phyloP scores from a whole-genome alignment of 2,329 filamentous ascomycete species.

The Aspergillus ochraceoroseus region DNA sequence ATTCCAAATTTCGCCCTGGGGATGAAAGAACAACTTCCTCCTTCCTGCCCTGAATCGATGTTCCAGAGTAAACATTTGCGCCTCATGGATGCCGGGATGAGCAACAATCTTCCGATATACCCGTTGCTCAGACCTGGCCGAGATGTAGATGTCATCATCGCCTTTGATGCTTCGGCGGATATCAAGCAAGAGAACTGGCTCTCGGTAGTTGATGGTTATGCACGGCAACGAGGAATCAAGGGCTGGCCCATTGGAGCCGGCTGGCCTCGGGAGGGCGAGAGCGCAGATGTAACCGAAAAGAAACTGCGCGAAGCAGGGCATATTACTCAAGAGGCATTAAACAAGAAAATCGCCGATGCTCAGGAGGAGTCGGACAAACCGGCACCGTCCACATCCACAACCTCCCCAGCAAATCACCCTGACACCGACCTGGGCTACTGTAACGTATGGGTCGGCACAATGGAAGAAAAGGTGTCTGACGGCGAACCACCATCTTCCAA shows the following conservation, averaged over 20 bases:
- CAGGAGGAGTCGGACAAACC: constrained; percentile 41
- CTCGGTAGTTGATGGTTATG: constrained; percentile 88
- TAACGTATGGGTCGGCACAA: constrained; percentile 90
- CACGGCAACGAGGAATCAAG: constrained; percentile 79
- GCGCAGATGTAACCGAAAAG: constrained; percentile 55
- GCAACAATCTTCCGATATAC: constrained; percentile 94
- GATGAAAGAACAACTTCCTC: constrained; percentile 69
- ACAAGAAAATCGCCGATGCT: constrained; percentile 60
- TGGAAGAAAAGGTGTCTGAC: constrained; percentile 61
- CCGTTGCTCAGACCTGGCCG: constrained; percentile 83
- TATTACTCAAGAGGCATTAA: constrained; percentile 55
- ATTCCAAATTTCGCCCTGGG: constrained; percentile 86
- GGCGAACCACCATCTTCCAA: constrained; percentile 53
- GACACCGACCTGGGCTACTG: constrained; percentile 72
- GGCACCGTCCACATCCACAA: too few species aligned
- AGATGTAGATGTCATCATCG: constrained; percentile 81
- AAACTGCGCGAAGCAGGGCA: constrained; percentile 66
- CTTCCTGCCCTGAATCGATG: constrained; percentile 72
- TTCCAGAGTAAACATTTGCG: constrained; percentile 67
- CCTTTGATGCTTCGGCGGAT: constrained; percentile 92
- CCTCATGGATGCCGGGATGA: constrained; percentile 97
- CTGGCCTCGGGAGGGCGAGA: constrained; percentile 67
- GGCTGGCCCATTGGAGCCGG: constrained; percentile 95
- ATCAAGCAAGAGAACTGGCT: constrained; percentile 94
- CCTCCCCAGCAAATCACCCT: too few species aligned